A percentile compares a stretch with the other conserved stretches of the same genome.
These are phyloP conservation scores for Physocladia obscura DNA, from an alignment of 192 early-diverging fungal species.

Conservation along the genomic window DNA sequence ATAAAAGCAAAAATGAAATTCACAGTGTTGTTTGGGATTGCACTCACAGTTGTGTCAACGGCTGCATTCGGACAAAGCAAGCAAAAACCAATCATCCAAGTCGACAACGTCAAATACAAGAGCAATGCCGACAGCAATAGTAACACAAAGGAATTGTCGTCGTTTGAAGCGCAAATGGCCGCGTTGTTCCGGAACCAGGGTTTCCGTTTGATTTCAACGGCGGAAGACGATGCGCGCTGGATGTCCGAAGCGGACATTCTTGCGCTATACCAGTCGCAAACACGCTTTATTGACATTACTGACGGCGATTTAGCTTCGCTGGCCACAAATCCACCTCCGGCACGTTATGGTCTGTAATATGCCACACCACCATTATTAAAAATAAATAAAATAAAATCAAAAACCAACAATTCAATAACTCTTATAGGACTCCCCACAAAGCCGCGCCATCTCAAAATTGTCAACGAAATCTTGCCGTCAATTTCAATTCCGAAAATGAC, in stretches of 20 bases:
- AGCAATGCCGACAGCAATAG: too few relatives aligned
- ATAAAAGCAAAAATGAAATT: too few relatives aligned
- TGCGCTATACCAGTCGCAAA: slow-evolving; percentile 62
- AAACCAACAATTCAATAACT: neutral
- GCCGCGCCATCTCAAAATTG: slow-evolving; percentile 59
- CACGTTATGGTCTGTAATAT: neutral
- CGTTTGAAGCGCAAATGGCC: too few relatives aligned
- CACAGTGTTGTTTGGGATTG: too few relatives aligned
- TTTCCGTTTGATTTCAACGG: slow-evolving; percentile 35
- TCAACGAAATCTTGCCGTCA: slow-evolving; percentile 54
- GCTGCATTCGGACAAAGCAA: too few relatives aligned
- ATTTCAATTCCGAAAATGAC: slow-evolving; percentile 71
- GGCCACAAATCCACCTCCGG: neutral
- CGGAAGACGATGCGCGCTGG: slow-evolving; percentile 25
- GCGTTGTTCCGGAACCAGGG: slow-evolving; percentile 7
- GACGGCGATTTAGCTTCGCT: slow-evolving; percentile 56
- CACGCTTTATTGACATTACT: slow-evolving; percentile 87
- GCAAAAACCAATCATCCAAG: too few relatives aligned
- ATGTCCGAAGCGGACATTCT: slow-evolving; percentile 53
- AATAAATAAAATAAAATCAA: neutral
- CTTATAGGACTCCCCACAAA: slow-evolving; percentile 45
- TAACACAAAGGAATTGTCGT: too few relatives aligned
- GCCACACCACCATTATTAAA: too few relatives aligned
- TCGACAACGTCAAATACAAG: too few relatives aligned
- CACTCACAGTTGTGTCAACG: too few relatives aligned